Conservation (phyloP, 371 early-diverging fungal species). For the Vairimorpha ceranae region DNA sequence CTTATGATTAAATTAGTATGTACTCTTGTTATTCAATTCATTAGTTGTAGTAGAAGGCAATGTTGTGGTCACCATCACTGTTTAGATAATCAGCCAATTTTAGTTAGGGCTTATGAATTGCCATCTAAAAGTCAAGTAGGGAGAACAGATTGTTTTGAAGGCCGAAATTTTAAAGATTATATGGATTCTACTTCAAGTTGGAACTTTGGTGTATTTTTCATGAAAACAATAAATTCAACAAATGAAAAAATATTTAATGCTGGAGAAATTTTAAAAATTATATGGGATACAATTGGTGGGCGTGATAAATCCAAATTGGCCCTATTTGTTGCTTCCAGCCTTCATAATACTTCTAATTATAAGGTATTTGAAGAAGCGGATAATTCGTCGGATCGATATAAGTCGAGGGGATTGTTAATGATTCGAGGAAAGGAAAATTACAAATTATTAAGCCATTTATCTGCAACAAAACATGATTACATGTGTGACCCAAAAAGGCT, state of each 20-base stretch:
- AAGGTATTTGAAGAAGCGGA: neutral
- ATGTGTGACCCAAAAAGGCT: neutral
- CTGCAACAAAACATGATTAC: neutral
- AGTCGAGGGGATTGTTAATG: neutral
- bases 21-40: too few relatives aligned
- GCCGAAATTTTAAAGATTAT: too few relatives aligned
- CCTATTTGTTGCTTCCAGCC: neutral
- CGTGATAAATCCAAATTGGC: neutral
- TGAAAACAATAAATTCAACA: neutral
- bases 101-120: too few relatives aligned
- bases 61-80: too few relatives aligned
- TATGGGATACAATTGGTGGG: neutral
- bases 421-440: conserved; percentile 1
- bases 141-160: too few relatives aligned
- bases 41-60: too few relatives aligned
- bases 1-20: too few relatives aligned
- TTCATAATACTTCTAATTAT: conserved; percentile 6
- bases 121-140: too few relatives aligned
- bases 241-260: neutral
- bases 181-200: too few relatives aligned
- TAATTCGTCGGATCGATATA: neutral
- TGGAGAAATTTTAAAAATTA: neutral
- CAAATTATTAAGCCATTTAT: neutral
- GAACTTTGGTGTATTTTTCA: neutral
- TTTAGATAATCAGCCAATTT: too few relatives aligned